These are phyloP conservation scores for Acrocalymma vagum DNA, from an alignment of 2,329 filamentous ascomycete genomes.

Conservation along the genomic window DNA sequence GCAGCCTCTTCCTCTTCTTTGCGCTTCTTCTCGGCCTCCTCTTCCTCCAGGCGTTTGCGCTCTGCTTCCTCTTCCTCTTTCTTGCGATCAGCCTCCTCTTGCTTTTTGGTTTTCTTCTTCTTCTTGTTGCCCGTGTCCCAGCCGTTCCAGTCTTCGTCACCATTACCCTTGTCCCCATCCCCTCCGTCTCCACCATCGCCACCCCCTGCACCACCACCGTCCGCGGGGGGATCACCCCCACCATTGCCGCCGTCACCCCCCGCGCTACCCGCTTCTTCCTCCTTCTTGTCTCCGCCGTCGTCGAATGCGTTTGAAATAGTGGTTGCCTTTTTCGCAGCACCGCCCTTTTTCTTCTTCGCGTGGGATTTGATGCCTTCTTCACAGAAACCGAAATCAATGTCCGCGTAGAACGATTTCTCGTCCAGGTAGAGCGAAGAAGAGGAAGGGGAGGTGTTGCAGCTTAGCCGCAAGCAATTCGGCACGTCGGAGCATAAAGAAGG, in stretches of 20 bases:
- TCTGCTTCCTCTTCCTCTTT: conserved; percentile 43
- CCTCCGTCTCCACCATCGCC: conserved; percentile 47
- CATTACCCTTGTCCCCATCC: conserved; percentile 41
- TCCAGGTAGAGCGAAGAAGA: conserved; percentile 41
- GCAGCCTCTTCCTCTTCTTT: conserved; percentile 37
- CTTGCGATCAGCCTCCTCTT: conserved; percentile 49
- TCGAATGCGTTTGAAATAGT: conserved; percentile 40
- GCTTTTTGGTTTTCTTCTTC: conserved; percentile 50
- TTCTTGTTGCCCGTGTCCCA: conserved; percentile 45
- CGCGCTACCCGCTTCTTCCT: conserved; percentile 48
- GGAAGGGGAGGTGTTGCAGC: conserved; percentile 34
- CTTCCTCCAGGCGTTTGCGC: too few species aligned
- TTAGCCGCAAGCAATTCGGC: conserved; percentile 37
- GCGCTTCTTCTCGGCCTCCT: conserved; percentile 37
- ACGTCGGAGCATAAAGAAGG: conserved; percentile 39
- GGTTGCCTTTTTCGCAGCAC: conserved; percentile 42
- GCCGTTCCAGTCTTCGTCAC: conserved; percentile 43
- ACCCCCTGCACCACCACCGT: conserved; percentile 40
- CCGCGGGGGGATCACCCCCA: conserved; percentile 45
- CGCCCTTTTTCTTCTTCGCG: conserved; percentile 62
- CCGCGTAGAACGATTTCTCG: conserved; percentile 44
- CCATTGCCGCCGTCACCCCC: conserved; percentile 41
- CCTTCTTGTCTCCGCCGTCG: conserved; percentile 58
- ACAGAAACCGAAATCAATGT: conserved; percentile 66
- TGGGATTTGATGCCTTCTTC: conserved; percentile 61